Base-by-base conservation (phyloP, 208 protist genomes). In the Acanthamoeba sp. region DNA sequence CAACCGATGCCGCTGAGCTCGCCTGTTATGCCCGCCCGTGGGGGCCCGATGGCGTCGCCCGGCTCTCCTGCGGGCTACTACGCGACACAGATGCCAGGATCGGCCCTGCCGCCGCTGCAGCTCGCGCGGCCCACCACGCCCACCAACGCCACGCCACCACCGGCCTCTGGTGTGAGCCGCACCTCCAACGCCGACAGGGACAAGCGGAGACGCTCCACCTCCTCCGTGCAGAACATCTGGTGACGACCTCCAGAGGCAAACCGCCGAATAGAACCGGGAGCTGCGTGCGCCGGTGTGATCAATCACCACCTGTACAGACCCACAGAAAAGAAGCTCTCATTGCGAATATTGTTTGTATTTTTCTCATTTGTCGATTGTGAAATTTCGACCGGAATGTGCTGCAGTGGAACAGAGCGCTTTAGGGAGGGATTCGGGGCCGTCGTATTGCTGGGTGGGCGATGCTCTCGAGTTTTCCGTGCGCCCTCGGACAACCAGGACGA, bases 141-240 rank as follows among this genome's bases (percentile, higher is more conserved):
- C 27, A 66, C 57, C 24, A 27, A 27, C 27, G 48, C 48, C 16
- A 55, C 50, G 50, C 50, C 50, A 55, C 18, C 50, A n/a, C n/a
- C 57, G n/a, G 20, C 57, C n/a, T 16, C 10, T 55, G 10, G 48
- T 55, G 50, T 32, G 27, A 32, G 24, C 24, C 57, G 57, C 6
- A 24, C 57, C 4, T 66, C 57, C 4, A 27, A 18, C 27, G 57
- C 57, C 57, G 27, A 66, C 20, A 7, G 57, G 27, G 57, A 66
- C 57, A 66, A 66, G 57, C 57, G 69, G 12, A 4, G 69, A 22
- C 69, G 69, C 22, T 78, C 69, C 38, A 78, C 69, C 34, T 78
- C 69, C n/a, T 78, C 69, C 3, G 38, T 78, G 29, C 69, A 78
- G 32, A 34, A 34, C 32, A 78, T 38, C 69, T 78, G 69, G 69